Percentiles rank a stretch among this genome's conserved stretches.
These are phyloP conservation scores for Entomortierella beljakovae DNA, from an alignment of 192 early-diverging fungal species.

Conservation along the genomic window DNA sequence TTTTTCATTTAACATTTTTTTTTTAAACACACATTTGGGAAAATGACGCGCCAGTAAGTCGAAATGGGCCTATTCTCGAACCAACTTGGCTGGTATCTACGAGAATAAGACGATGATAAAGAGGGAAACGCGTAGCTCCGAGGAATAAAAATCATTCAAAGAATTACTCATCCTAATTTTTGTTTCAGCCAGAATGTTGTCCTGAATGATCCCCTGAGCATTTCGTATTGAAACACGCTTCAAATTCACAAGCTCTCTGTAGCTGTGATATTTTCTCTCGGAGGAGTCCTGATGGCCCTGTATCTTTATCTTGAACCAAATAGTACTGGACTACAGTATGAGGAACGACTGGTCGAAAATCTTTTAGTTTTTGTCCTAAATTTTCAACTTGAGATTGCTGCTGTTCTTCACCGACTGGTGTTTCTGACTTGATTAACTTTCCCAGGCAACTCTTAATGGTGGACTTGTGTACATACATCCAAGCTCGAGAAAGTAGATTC, in stretches of 20 bases:
- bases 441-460: neutral
- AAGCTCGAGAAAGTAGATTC: neutral
- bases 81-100: too few species aligned
- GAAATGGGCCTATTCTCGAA: too few species aligned
- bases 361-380: neutral
- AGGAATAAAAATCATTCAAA: too few species aligned
- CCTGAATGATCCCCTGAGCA: too few species aligned
- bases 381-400: neutral
- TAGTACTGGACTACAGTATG: constrained; percentile 1
- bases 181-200: too few species aligned
- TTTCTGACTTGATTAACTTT: neutral
- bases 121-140: too few species aligned
- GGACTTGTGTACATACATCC: neutral
- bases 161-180: too few species aligned
- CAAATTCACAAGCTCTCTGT: neutral
- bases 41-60: too few species aligned
- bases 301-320: neutral
- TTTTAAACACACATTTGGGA: too few species aligned
- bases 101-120: too few species aligned
- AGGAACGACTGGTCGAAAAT: neutral
- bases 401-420: neutral
- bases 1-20: too few species aligned
- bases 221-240: neutral
- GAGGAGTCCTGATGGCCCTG: constrained; percentile 2
- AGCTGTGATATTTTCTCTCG: neutral